Conservation (phyloP, 1,139 yeast genomes). For the Debaryomyces fabryi region DNA sequence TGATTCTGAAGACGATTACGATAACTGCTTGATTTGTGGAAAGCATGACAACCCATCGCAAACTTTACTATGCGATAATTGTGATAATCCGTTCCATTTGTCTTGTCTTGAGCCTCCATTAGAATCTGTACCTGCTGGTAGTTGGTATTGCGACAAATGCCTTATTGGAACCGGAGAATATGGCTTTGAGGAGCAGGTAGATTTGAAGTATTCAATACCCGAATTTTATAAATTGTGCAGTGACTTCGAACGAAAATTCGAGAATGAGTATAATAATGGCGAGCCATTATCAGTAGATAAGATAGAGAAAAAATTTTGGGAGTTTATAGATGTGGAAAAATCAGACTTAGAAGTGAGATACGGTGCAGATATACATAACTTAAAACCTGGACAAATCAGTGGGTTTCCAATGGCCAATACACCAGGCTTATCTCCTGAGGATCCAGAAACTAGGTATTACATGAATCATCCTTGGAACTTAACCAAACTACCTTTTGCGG, state of each 20-base stretch:
- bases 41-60: constrained; percentile 49
- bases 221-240: constrained; percentile 65
- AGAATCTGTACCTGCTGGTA: constrained; percentile 50
- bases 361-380: constrained; percentile 78
- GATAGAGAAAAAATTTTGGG: constrained; percentile 67
- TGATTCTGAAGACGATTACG: constrained; percentile 38
- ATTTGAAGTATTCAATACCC: constrained; percentile 56
- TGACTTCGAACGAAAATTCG: constrained; percentile 49
- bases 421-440: constrained; percentile 23
- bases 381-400: constrained; percentile 60
- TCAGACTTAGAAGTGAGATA: constrained; percentile 60
- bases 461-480: constrained; percentile 66
- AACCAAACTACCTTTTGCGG: constrained; percentile 65
- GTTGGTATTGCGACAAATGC: constrained; percentile 85
- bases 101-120: constrained; percentile 62
- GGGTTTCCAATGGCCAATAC: constrained; percentile 61
- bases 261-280: constrained; percentile 27
- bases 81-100: constrained; percentile 69
- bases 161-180: constrained; percentile 85
- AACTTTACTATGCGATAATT: constrained; percentile 70
- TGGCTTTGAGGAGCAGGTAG: constrained; percentile 76
- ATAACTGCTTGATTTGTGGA: constrained; percentile 58
- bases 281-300: constrained; percentile 39
- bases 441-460: constrained; percentile 35
- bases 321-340: constrained; percentile 46